A percentile compares a stretch with the other conserved stretches of the same genome.
phyloP scores from a whole-genome alignment of 805 yeast genomes.

The Danielia reshetovae region DNA sequence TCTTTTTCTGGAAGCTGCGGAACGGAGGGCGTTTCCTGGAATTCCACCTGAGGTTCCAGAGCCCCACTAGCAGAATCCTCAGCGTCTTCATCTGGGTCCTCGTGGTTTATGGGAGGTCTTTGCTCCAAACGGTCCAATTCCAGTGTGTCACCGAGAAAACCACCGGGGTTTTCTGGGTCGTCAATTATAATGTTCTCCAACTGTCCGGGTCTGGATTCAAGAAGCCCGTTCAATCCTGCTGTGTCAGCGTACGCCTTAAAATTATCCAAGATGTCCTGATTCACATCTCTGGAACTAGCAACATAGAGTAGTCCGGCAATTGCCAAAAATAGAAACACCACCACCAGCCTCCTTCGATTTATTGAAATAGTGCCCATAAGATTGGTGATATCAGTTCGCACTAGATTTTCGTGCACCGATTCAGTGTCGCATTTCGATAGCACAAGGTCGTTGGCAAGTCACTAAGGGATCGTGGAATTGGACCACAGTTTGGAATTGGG shows the following conservation, averaged over 20 bases:
- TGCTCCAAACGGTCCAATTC: slow-evolving; percentile 17
- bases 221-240: not conserved
- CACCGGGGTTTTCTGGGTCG: slow-evolving; percentile 13
- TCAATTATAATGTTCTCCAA: slow-evolving; percentile 1
- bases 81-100: slow-evolving; percentile 14
- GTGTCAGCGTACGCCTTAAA: not conserved
- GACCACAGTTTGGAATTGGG: too few relatives aligned
- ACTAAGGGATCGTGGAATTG: too few relatives aligned
- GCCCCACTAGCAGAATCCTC: not conserved
- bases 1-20: slow-evolving; percentile 1
- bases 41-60: not conserved
- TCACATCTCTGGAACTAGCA: not conserved
- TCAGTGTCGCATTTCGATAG: too few relatives aligned
- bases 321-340: not conserved
- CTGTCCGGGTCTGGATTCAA: not conserved
- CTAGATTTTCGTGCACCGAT: too few relatives aligned
- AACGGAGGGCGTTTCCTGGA: not conserved
- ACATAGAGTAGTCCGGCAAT: not conserved
- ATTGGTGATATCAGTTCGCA: too few relatives aligned
- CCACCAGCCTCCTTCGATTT: not conserved
- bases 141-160: slow-evolving; percentile 22
- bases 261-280: not conserved
- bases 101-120: slow-evolving; percentile 12
- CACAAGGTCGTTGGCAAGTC: too few relatives aligned
- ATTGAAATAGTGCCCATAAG: not conserved